Base-by-base conservation (phyloP, 2,329 filamentous ascomycete genomes). In the Trichoderma polysporum region DNA sequence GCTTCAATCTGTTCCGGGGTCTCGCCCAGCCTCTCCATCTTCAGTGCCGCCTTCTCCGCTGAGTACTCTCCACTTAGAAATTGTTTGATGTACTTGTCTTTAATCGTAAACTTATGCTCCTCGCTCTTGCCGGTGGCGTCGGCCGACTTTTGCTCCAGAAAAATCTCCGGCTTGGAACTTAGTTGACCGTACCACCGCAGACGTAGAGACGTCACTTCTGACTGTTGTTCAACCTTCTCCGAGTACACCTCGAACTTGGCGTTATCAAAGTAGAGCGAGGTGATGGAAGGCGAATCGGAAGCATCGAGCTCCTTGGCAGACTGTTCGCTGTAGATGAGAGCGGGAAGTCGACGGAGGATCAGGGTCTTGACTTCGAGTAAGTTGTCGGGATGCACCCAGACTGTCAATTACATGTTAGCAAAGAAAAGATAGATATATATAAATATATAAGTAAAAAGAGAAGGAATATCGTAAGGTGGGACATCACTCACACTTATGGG, bases 361-460 rank as follows among this genome's bases (percentile, higher is more conserved):
- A 93, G 89, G 5, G 95, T 98, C 85, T 98, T 97, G 77, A 98
- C 93, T 81, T 99, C 95, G 72, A 98, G 88, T 31, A 98, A 84
- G 79, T 99, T 98, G 74, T 99, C 95, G 35, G 89, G 87, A 77
- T 99, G 95, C 6, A 99, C 90, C 95, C 95, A 99, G 82, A 97
- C 89, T 91, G 66, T 35, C 53, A 50, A 47, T 19, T 35, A 17
- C n/a, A 50, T 45, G 22, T 61, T 33, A 65, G 53, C 57, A 22
- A 69, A 69, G 15, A 35, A 31, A 41, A 31, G 12, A 6, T 45
- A 15, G 25, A 13, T 35, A 8, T 33, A 19, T 17, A 56, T 10
- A 56, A 29, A 22, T n/a, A n/a, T n/a, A n/a, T n/a, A n/a, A n/a
- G n/a, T n/a, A n/a, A n/a, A n/a, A n/a, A n/a, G 19, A n/a, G 8